Percentiles rank a stretch among this genome's conserved stretches.
phyloP scores from a whole-genome alignment of 441 rosid genomes.

The Biscutella auriculata region DNA sequence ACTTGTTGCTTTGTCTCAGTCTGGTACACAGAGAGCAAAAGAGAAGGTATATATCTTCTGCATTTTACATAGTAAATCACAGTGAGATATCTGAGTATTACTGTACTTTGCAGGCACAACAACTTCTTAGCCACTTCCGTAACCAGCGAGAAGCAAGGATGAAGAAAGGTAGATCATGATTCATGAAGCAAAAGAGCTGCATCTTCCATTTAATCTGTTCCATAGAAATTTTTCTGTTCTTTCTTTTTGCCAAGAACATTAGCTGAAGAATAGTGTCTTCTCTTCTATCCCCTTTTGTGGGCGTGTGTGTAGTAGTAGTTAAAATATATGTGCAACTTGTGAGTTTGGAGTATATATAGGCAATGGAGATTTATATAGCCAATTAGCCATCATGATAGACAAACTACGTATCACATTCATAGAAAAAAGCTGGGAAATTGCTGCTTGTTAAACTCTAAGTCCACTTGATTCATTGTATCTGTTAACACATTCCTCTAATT shows the following conservation, averaged over 20 bases:
- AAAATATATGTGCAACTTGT: slow-evolving; percentile 12
- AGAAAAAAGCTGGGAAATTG: background rate
- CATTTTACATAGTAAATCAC: background rate
- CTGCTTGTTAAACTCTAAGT: background rate
- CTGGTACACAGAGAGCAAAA: slow-evolving; percentile 88
- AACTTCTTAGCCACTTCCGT: slow-evolving; percentile 84
- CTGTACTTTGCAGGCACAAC: slow-evolving; percentile 61
- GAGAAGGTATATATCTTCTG: slow-evolving; percentile 51
- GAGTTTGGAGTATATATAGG: slow-evolving; percentile 17
- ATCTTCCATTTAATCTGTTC: background rate
- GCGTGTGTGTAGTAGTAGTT: slow-evolving; percentile 15
- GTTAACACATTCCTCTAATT: slow-evolving; percentile 18
- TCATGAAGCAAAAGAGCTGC: slow-evolving; percentile 19
- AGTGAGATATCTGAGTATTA: slow-evolving; percentile 8
- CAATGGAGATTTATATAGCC: slow-evolving; percentile 2
- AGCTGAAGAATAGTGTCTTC: slow-evolving; percentile 11
- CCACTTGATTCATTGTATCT: background rate
- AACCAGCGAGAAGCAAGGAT: slow-evolving; percentile 62
- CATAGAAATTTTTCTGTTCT: background rate
- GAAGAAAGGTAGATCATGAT: slow-evolving; percentile 49
- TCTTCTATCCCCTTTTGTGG: background rate
- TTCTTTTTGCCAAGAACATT: slow-evolving; percentile 10
- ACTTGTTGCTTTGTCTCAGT: slow-evolving; percentile 80
- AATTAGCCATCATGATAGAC: too few species aligned
- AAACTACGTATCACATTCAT: background rate